Evolutionary conservation across 164 flowering plant genomes (phyloP), one percentile per base, ranked within the genome.

Genomic region (Protea cynaroides): DNA sequence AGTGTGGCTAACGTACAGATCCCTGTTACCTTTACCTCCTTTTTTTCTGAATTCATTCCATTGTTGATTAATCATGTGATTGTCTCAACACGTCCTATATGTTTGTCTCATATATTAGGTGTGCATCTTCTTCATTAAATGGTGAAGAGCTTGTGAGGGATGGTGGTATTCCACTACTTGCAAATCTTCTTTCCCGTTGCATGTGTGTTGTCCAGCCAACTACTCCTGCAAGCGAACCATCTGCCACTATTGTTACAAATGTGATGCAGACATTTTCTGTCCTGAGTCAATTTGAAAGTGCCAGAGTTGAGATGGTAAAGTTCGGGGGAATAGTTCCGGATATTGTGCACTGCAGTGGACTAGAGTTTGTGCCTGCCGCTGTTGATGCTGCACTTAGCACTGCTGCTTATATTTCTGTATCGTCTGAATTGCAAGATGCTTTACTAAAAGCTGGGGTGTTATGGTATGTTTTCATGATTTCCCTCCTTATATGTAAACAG

Each of bases 111-210:
- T 71, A 50, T 74, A 64, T 61, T 74, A 94, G 99, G 69, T 92
- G 97, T 76, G 92, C 86, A 55, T 86, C 94, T 47, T 95, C 99
- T 54, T 88, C 96, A 56, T 75, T 92, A 62, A 95, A 95, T 80
- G 99, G 99, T 61, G 99, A 95, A 72, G 99, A 95, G 78, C 92
- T 95, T 66, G 99, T 92, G 64, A 85, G 99, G 67, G 99, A 92
- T 81, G 90, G 89, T 56, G 99, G 99, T 23, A 74, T 95, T 56
- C 88, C 86, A 36, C 90, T 95, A 71, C 89, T 95, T 75, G 90
- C 85, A 46, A 82, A 75, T 57, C 96, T 95, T 80, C 92, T 95
- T 60, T 88, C 94, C 24, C 96, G 99, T 51, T 95, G 99, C 79
- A 88, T 92, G 97, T 74, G 91, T 75, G 94, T 95, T 25, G 96